Evolutionary conservation across 805 yeast species (phyloP).

Genomic region (Hanseniaspora hatyaiensis): DNA sequence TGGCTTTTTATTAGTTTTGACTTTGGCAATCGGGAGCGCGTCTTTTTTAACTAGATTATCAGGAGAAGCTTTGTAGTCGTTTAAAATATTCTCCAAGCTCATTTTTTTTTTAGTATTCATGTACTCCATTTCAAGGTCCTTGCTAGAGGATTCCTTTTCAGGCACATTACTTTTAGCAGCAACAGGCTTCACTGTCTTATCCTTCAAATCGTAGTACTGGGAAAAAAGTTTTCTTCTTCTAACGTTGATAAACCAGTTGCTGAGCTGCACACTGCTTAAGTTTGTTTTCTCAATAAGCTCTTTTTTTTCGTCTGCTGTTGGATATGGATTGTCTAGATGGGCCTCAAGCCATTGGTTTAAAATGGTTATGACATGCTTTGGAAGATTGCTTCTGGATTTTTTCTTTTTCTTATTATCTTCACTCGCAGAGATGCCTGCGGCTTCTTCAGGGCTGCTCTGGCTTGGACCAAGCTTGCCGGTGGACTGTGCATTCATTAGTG

Average conservation of each 20-base stretch:
- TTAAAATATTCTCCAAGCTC: constrained; percentile 10
- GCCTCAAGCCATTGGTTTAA: constrained; percentile 62
- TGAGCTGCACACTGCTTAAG: constrained; percentile 64
- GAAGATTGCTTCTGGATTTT: constrained; percentile 58
- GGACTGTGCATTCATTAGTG: too few species aligned
- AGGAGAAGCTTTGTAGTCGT: neutral
- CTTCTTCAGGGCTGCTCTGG: too few species aligned
- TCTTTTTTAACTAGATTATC: neutral
- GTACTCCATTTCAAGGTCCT: neutral
- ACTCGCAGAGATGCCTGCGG: too few species aligned
- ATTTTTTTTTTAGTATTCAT: constrained; percentile 6
- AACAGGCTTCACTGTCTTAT: neutral
- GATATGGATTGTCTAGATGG: constrained; percentile 72
- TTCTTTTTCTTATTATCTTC: constrained; percentile 18
- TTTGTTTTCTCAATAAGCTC: constrained; percentile 62
- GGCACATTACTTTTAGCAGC: neutral
- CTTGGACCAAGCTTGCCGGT: too few species aligned
- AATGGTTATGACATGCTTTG: constrained; percentile 63
- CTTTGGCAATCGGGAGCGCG: neutral
- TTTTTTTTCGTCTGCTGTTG: constrained; percentile 66
- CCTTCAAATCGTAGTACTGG: constrained; percentile 24
- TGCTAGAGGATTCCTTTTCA: neutral
- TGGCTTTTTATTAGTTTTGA: neutral
- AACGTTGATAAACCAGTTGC: constrained; percentile 84
- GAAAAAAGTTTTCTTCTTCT: constrained; percentile 55